Evolutionary conservation across 768 basidiomycete genomes (phyloP).

Genomic region (Lentinus brumalis): DNA sequence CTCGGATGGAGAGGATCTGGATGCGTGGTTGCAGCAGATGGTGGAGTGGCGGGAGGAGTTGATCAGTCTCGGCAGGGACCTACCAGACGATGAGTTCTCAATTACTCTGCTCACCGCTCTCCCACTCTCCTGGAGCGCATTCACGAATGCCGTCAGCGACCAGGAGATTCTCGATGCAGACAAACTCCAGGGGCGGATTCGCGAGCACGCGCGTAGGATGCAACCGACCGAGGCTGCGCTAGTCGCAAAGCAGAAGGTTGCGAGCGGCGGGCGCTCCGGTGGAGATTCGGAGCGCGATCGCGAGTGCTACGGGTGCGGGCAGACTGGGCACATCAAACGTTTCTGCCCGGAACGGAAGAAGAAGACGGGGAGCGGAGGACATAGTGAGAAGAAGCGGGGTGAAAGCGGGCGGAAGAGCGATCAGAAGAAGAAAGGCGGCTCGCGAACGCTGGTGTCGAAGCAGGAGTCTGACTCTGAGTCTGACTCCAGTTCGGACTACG

Average conservation of each 20-base stretch:
- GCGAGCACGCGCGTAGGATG: too few relatives aligned
- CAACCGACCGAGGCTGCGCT: too few relatives aligned
- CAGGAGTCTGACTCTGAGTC: neutral
- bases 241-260: too few relatives aligned
- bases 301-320: slow-evolving; percentile 5
- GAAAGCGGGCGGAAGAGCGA: neutral
- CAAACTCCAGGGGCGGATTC: too few relatives aligned
- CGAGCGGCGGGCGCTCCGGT: too few relatives aligned
- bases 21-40: slow-evolving; percentile 35
- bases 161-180: neutral
- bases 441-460: neutral
- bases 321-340: slow-evolving; percentile 1
- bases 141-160: slow-evolving; percentile 21
- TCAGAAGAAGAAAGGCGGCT: slow-evolving; percentile 2
- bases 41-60: slow-evolving; percentile 27
- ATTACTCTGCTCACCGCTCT: slow-evolving; percentile 35
- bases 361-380: neutral
- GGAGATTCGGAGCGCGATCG: too few relatives aligned
- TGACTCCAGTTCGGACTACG: too few relatives aligned
- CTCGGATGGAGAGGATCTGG: slow-evolving; percentile 34
- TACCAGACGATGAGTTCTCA: slow-evolving; percentile 34
- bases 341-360: slow-evolving; percentile 15
- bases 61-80: slow-evolving; percentile 21
- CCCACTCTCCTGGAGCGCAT: slow-evolving; percentile 37
- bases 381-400: neutral